phyloP scores from a whole-genome alignment of 2,329 filamentous ascomycete species.

The Lecanicillium sp. region DNA sequence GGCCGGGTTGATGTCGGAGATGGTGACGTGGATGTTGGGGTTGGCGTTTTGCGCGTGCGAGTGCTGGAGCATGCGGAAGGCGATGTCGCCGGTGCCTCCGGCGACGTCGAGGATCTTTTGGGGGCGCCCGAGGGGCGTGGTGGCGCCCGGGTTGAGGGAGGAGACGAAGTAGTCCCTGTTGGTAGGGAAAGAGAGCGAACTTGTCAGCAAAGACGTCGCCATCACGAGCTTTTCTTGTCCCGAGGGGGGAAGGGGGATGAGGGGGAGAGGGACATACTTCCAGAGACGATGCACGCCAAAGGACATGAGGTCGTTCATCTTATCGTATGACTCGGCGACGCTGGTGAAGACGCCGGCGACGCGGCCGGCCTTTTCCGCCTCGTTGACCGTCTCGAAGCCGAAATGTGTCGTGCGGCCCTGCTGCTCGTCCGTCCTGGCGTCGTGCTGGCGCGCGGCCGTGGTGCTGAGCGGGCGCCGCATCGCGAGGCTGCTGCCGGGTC shows the following conservation, averaged over 20 bases:
- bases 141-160: conserved; percentile 74
- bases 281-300: conserved; percentile 93
- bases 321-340: conserved; percentile 90
- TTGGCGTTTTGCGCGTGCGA: conserved; percentile 73
- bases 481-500: conserved; percentile 3
- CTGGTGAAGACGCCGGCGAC: conserved; percentile 91
- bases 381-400: conserved; percentile 78
- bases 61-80: conserved; percentile 91
- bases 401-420: conserved; percentile 72
- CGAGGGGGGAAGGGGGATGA: background rate
- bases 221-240: background rate
- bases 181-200: background rate
- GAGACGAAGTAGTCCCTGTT: conserved; percentile 82
- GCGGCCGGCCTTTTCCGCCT: conserved; percentile 64
- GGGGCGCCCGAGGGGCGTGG: conserved; percentile 36
- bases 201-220: background rate
- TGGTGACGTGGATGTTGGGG: conserved; percentile 73
- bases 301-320: conserved; percentile 99
- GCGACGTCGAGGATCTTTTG: conserved; percentile 90
- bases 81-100: conserved; percentile 95
- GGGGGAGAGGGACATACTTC: conserved; percentile 52
- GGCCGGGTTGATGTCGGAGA: conserved; percentile 91
- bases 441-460: conserved; percentile 22
- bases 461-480: conserved; percentile 26
- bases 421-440: conserved; percentile 22